Base-by-base conservation (phyloP, 306 rosid genomes). In the Macrotyloma uniflorum region DNA sequence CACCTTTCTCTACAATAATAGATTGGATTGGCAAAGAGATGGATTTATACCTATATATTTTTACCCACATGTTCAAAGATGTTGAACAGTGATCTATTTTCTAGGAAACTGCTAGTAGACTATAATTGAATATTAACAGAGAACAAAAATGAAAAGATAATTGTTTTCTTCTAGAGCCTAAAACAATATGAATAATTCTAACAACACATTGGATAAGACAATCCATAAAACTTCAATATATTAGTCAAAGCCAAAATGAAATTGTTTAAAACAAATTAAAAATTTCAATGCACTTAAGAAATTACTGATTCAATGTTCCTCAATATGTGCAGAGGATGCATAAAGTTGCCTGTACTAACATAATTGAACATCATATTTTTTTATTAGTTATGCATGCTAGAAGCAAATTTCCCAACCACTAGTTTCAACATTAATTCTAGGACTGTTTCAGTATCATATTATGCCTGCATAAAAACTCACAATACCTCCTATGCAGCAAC, bases 241-340 rank as follows among this genome's bases (percentile, higher is more conserved):
- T 38, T 72, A 6, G 40, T 15, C 64, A 57, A 40, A 35, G 65
- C 68, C 43, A 68, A 81, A 47, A 70, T 5, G 16, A 36, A 28
- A 32, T 53, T 14, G 4, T 53, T 20, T 2, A 24, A 59, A 59
- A 59, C 4, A 30, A 59, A 14, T 28, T 14, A 59, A 28, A 59
- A 13, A 2, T 14, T 59, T 28, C 66, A 59, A 28, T 6, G 12
- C 66, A 59, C 4, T 59, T 59, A 5, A 30, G 20, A 59, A 28
- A 62, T 53, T 63, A 32, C 55, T 23, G 11, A 19, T 28, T 49
- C 40, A 49, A 16, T 32, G 26, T 42, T 40, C 53, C 62, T 38
- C 74, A 64, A 40, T 57, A 50, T 30, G 46, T n/a, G 28, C 72
- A 68, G 19, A 74, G 22, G 35, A 68, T 35, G 71, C 67, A 55